A percentile compares a stretch with the other conserved stretches of the same genome.
phyloP scores from a whole-genome alignment of 176 grass and related monocot species.

The Aegilops speltoides region DNA sequence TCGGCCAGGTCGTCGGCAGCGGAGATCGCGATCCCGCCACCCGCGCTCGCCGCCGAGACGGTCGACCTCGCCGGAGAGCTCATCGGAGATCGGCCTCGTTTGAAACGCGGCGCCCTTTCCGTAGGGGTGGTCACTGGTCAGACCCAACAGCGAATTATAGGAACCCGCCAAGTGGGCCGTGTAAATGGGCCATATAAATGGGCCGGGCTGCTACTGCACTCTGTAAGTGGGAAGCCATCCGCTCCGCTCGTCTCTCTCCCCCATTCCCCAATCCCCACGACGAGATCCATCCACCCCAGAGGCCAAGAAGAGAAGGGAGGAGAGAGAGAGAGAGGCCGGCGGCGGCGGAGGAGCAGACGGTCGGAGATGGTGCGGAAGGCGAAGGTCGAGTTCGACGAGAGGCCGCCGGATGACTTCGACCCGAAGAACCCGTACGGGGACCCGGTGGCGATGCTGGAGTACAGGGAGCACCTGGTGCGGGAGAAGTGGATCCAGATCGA shows the following conservation, averaged over 20 bases:
- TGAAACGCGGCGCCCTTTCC: not conserved
- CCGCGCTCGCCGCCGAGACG: conserved; percentile 71
- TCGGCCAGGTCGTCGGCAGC: conserved; percentile 48
- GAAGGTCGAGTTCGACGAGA: conserved; percentile 96
- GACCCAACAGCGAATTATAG: too few relatives aligned
- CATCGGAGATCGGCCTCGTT: conserved; percentile 34
- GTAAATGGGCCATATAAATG: not conserved
- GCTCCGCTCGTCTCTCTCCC: not conserved
- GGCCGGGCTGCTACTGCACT: not conserved
- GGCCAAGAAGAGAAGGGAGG: not conserved
- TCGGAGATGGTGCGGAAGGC: conserved; percentile 84
- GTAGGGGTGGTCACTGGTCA: not conserved
- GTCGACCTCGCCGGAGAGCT: conserved; percentile 90
- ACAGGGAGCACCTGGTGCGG: conserved; percentile 88
- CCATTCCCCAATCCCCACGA: not conserved
- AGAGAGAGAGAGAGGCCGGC: not conserved
- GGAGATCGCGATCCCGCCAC: not conserved
- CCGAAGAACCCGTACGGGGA: conserved; percentile 84
- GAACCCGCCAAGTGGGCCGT: not conserved
- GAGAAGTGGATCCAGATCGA: conserved; percentile 99
- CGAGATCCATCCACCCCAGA: not conserved
- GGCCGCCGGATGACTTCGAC: conserved; percentile 84
- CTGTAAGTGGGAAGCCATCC: not conserved
- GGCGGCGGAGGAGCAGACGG: not conserved
- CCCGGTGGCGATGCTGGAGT: conserved; percentile 97